A percentile compares a stretch with the other conserved stretches of the same genome.
These are phyloP conservation scores for Diplosphaera chodatii DNA, from an alignment of 139 green algal genomes.

Conservation along the genomic window DNA sequence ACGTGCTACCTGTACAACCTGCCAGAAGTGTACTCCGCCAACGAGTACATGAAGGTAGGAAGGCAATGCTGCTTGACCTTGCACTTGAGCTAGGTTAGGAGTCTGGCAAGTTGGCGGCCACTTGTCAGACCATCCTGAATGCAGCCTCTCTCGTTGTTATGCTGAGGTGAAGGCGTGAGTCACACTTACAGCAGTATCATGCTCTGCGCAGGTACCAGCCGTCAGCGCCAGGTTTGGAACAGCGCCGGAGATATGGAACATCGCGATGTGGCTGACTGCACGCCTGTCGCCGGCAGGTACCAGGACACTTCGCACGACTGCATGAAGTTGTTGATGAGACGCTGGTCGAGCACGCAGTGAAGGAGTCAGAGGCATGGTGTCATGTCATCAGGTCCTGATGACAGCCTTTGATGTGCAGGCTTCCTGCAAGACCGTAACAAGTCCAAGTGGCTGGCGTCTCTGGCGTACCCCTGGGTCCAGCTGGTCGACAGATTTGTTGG, in stretches of 20 bases:
- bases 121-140: too few relatives aligned
- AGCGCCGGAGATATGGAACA: conserved; percentile 85
- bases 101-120: too few relatives aligned
- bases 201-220: conserved; percentile 43
- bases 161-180: too few relatives aligned
- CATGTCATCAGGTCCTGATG: too few relatives aligned
- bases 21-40: conserved; percentile 64
- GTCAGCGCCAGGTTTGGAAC: conserved; percentile 93
- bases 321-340: too few relatives aligned
- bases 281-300: conserved; percentile 50
- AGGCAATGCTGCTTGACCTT: not conserved
- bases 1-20: conserved; percentile 79
- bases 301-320: not conserved
- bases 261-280: conserved; percentile 77
- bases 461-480: conserved; percentile 63
- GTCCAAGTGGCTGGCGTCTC: conserved; percentile 35
- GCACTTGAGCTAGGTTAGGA: too few relatives aligned
- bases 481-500: conserved; percentile 71
- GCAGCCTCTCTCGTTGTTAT: too few relatives aligned
- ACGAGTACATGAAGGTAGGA: conserved; percentile 43
- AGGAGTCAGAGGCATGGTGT: too few relatives aligned
- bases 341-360: too few relatives aligned
- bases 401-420: not conserved
- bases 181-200: too few relatives aligned
- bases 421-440: conserved; percentile 23